Conservation (phyloP, 257 asterid species). For the Solanum sejunctum region DNA sequence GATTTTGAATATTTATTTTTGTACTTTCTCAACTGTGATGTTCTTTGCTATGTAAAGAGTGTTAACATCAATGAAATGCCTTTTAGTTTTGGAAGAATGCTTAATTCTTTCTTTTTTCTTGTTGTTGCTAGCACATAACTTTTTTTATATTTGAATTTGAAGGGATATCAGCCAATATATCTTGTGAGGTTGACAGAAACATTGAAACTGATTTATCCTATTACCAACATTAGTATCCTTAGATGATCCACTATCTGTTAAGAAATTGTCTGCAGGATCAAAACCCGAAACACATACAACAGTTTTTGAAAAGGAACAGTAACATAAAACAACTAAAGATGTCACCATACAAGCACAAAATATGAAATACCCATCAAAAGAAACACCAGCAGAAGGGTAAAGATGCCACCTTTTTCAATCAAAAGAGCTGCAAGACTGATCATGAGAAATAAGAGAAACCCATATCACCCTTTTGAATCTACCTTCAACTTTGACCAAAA, state of each 20-base stretch:
- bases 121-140: too few species aligned
- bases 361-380: conserved; percentile 15
- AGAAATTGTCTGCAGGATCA: conserved; percentile 24
- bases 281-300: conserved; percentile 13
- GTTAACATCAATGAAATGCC: too few species aligned
- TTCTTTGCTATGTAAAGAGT: too few species aligned
- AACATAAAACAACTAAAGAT: background rate
- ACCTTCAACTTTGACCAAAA: too few species aligned
- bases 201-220: conserved; percentile 20
- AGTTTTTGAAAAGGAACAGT: background rate
- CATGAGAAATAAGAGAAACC: conserved; percentile 3
- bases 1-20: too few species aligned
- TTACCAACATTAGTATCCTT: conserved; percentile 12
- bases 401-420: conserved; percentile 30
- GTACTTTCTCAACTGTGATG: too few species aligned
- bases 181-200: conserved; percentile 18
- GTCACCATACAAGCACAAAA: background rate
- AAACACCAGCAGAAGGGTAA: conserved; percentile 2
- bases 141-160: conserved; percentile 5
- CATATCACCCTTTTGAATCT: background rate
- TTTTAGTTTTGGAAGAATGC: too few species aligned
- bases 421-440: conserved; percentile 8
- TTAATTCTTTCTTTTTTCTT: too few species aligned
- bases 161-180: conserved; percentile 19
- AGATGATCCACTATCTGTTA: conserved; percentile 32